These are phyloP conservation scores for Ganoderma sinense DNA, from an alignment of 1,284 basidiomycete species.

Conservation along the genomic window DNA sequence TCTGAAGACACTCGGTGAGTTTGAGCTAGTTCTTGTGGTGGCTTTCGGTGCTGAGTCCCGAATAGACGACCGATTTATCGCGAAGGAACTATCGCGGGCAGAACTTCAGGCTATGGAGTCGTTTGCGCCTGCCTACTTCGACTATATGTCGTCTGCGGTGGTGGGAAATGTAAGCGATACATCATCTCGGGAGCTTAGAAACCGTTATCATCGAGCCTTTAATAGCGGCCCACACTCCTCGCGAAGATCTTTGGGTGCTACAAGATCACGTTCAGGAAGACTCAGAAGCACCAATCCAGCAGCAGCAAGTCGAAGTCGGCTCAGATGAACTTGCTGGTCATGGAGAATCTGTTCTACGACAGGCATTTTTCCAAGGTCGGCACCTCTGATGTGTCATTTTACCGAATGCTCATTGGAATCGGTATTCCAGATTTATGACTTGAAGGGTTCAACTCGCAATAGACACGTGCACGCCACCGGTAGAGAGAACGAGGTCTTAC, in stretches of 20 bases:
- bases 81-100: conserved; percentile 93
- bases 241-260: conserved; percentile 99
- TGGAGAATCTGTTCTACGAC: conserved; percentile 98
- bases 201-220: conserved; percentile 24
- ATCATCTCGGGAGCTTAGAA: background rate
- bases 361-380: conserved; percentile 84
- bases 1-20: conserved; percentile 89
- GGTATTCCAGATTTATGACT: conserved; percentile 82
- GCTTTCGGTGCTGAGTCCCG: conserved; percentile 13
- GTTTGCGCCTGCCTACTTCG: conserved; percentile 97
- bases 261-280: conserved; percentile 92
- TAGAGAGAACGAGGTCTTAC: conserved; percentile 89
- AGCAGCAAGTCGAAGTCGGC: conserved; percentile 78
- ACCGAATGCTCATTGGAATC: background rate
- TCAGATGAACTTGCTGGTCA: conserved; percentile 95
- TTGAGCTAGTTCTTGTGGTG: background rate
- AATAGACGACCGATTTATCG: conserved; percentile 96
- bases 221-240: conserved; percentile 88
- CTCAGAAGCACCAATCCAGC: conserved; percentile 65
- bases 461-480: conserved; percentile 93
- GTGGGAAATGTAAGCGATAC: conserved; percentile 69
- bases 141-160: conserved; percentile 92
- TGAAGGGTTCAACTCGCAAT: conserved; percentile 94
- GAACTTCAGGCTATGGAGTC: conserved; percentile 97
- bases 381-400: background rate